Conservation (phyloP, 345 rosid genomes). For the Melaleuca quinquenervia region DNA sequence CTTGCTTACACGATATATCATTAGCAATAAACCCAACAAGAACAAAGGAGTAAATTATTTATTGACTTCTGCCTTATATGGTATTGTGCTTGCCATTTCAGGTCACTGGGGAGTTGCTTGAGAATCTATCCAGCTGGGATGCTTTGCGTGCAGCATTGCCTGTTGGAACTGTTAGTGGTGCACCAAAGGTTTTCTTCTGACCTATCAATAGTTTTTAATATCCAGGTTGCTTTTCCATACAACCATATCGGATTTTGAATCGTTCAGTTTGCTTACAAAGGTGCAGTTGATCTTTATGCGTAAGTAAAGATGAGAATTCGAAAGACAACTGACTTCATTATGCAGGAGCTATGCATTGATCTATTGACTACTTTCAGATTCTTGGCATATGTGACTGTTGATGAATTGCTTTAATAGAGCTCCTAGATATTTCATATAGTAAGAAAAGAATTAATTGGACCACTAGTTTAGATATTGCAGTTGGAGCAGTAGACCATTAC, state of each 20-base stretch:
- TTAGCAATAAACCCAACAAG: too few species aligned
- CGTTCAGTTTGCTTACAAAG: background rate
- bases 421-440: background rate
- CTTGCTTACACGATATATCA: too few species aligned
- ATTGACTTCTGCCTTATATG: background rate
- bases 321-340: background rate
- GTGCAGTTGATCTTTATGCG: background rate
- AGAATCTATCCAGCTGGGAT: slow-evolving; percentile 82
- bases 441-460: background rate
- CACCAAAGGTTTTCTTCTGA: slow-evolving; percentile 62
- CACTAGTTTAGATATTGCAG: background rate
- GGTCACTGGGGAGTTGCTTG: slow-evolving; percentile 78
- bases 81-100: slow-evolving; percentile 6
- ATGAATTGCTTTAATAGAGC: background rate
- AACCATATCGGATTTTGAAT: background rate
- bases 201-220: background rate
- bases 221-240: background rate
- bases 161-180: slow-evolving; percentile 95
- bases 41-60: background rate
- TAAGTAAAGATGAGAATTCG: background rate
- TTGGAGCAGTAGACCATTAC: background rate
- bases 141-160: slow-evolving; percentile 87
- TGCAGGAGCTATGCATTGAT: background rate
- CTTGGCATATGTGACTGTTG: background rate
- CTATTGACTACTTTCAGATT: background rate